Conservation (phyloP, 1,284 basidiomycete species). For the Ceratobasidium sp. region DNA sequence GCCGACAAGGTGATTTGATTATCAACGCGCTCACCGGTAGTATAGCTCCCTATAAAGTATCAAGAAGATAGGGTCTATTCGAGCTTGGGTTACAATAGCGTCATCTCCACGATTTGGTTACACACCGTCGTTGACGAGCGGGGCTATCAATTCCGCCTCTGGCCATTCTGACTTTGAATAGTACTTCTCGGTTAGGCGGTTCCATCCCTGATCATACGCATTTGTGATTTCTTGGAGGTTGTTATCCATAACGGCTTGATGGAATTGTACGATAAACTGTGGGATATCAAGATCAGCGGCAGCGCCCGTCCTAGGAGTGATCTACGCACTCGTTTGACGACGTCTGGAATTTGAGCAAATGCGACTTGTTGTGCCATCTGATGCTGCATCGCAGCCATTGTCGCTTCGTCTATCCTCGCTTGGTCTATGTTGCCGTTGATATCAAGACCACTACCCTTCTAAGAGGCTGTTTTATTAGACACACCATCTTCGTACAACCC, state of each 20-base stretch:
- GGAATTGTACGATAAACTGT: conserved; percentile 90
- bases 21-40: conserved; percentile 63
- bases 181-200: conserved; percentile 93
- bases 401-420: conserved; percentile 63
- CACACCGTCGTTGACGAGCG: conserved; percentile 88
- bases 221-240: conserved; percentile 87
- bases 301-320: no score
- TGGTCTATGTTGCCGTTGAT: not conserved
- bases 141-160: conserved; percentile 93
- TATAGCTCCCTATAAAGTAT: conserved; percentile 96
- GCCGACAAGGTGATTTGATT: not conserved
- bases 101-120: conserved; percentile 35
- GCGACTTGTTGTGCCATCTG: conserved; percentile 81
- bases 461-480: no score
- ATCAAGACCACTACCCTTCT: no score
- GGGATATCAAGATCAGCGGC: not conserved
- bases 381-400: conserved; percentile 70
- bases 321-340: conserved; percentile 73
- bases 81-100: not conserved
- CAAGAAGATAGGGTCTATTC: conserved; percentile 87
- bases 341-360: conserved; percentile 77
- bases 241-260: conserved; percentile 85
- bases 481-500: conserved; percentile 73
- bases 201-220: conserved; percentile 97
- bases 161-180: conserved; percentile 97